phyloP scores from a whole-genome alignment of 2,329 filamentous ascomycete species.

The Botrytis deweyae region DNA sequence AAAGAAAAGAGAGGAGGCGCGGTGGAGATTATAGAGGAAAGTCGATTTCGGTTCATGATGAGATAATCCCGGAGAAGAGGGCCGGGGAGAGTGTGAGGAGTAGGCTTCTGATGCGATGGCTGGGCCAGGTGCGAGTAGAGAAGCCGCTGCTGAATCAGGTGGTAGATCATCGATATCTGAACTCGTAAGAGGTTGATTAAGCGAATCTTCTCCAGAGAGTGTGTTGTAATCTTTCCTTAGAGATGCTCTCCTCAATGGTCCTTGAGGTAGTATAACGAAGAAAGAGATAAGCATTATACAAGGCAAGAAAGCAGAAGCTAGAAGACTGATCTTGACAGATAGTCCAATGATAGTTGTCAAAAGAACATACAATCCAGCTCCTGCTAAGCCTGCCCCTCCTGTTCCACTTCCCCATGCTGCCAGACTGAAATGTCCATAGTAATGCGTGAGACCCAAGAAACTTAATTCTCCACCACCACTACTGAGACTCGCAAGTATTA shows the following conservation, averaged over 20 bases:
- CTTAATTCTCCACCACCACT: slow-evolving; percentile 87
- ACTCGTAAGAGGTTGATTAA: slow-evolving; percentile 30
- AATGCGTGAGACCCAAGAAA: slow-evolving; percentile 89
- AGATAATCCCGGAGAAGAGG: slow-evolving; percentile 3
- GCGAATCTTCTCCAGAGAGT: slow-evolving; percentile 36
- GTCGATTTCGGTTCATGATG: slow-evolving; percentile 19
- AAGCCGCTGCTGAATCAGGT: slow-evolving; percentile 46
- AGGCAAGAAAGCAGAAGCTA: slow-evolving; percentile 78
- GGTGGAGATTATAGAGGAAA: slow-evolving; percentile 57
- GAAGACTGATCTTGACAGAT: slow-evolving; percentile 69
- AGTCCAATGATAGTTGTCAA: slow-evolving; percentile 79
- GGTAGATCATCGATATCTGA: slow-evolving; percentile 38
- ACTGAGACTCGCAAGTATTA: slow-evolving; percentile 80
- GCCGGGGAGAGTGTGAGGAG: slow-evolving; percentile 36
- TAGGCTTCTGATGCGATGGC: slow-evolving; percentile 45
- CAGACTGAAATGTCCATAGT: slow-evolving; percentile 82
- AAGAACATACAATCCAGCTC: slow-evolving; percentile 83
- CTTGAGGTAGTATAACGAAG: slow-evolving; percentile 74
- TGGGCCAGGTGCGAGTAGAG: slow-evolving; percentile 43
- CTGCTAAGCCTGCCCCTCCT: slow-evolving; percentile 81
- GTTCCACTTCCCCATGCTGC: slow-evolving; percentile 93
- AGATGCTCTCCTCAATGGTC: slow-evolving; percentile 54
- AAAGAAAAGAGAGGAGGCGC: slow-evolving; percentile 69
- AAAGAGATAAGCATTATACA: slow-evolving; percentile 82
- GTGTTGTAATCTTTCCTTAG: slow-evolving; percentile 54